Conservation (phyloP, 2,329 filamentous ascomycete species). For the Periconia macrospinosa region DNA sequence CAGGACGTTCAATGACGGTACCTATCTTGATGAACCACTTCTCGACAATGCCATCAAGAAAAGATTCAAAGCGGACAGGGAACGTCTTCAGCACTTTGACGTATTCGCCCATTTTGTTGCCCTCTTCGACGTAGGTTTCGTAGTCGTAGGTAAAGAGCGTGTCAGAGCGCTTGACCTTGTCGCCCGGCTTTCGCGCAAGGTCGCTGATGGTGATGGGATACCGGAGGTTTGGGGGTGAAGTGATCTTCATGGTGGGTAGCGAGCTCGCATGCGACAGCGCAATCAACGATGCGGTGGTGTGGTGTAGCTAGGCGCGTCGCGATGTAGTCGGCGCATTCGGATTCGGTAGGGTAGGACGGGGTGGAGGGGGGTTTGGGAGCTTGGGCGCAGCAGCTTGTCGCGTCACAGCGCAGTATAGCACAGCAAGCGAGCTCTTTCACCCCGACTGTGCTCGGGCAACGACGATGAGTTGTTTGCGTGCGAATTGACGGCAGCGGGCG, state of each 20-base stretch:
- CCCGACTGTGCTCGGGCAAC: too few species aligned
- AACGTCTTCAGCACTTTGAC: slow-evolving; percentile 69
- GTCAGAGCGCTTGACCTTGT: slow-evolving; percentile 74
- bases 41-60: slow-evolving; percentile 76
- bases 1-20: slow-evolving; percentile 58
- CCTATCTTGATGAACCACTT: slow-evolving; percentile 74
- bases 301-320: slow-evolving; percentile 28
- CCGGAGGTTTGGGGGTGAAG: slow-evolving; percentile 62
- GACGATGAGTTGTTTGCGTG: too few species aligned
- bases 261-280: slow-evolving; percentile 32
- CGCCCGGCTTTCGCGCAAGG: slow-evolving; percentile 74
- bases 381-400: not conserved
- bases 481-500: too few species aligned
- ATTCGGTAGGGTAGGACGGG: slow-evolving; percentile 25
- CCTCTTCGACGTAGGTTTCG: slow-evolving; percentile 69
- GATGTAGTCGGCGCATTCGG: slow-evolving; percentile 37
- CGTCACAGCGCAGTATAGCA: slow-evolving; percentile 4
- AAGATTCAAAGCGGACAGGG: slow-evolving; percentile 79
- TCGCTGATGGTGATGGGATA: slow-evolving; percentile 94
- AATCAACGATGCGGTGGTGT: slow-evolving; percentile 10
- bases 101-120: slow-evolving; percentile 73
- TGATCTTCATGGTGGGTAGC: slow-evolving; percentile 50
- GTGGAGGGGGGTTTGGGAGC: slow-evolving; percentile 8
- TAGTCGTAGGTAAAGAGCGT: slow-evolving; percentile 86
- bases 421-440: slow-evolving; percentile 4